These are phyloP conservation scores for Circinella minor DNA, from an alignment of 371 early-diverging fungal genomes.

Conservation along the genomic window DNA sequence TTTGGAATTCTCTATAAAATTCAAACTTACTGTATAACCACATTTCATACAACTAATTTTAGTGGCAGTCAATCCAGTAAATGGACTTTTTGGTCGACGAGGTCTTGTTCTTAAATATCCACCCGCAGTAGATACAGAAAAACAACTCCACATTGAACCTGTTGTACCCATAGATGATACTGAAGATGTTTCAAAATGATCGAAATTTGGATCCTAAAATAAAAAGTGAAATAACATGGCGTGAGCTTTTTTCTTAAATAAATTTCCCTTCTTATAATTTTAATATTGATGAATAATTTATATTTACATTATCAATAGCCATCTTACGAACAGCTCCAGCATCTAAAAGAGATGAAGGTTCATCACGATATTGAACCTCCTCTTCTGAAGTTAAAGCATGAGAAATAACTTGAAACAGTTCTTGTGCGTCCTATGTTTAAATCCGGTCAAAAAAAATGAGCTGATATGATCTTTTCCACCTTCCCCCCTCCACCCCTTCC, in stretches of 20 bases:
- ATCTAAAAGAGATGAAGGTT: conserved; percentile 47
- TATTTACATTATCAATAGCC: conserved; percentile 26
- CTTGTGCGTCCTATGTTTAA: conserved; percentile 87
- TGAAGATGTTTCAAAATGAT: conserved; percentile 52
- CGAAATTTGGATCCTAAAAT: conserved; percentile 25
- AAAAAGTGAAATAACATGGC: not conserved
- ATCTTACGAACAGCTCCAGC: conserved; percentile 34
- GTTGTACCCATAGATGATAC: conserved; percentile 52
- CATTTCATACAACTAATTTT: conserved; percentile 81
- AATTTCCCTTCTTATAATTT: not conserved
- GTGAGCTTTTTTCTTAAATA: not conserved
- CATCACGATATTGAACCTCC: conserved; percentile 45
- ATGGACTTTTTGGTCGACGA: conserved; percentile 64
- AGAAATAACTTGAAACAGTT: conserved; percentile 88
- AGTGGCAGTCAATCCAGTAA: conserved; percentile 76
- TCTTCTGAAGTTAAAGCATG: conserved; percentile 79
- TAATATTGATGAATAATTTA: not conserved
- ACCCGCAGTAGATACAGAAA: conserved; percentile 54
- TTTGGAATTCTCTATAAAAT: not conserved
- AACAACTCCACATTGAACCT: conserved; percentile 59
- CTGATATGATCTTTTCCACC: not conserved
- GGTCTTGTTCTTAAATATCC: conserved; percentile 48
- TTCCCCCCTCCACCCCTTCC: not conserved
- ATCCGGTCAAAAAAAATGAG: not conserved
- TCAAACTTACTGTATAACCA: conserved; percentile 66